Evolutionary conservation across 768 basidiomycete genomes (phyloP), one percentile per base, ranked within the genome.

Genomic region (Hemileccinum impolitum): DNA sequence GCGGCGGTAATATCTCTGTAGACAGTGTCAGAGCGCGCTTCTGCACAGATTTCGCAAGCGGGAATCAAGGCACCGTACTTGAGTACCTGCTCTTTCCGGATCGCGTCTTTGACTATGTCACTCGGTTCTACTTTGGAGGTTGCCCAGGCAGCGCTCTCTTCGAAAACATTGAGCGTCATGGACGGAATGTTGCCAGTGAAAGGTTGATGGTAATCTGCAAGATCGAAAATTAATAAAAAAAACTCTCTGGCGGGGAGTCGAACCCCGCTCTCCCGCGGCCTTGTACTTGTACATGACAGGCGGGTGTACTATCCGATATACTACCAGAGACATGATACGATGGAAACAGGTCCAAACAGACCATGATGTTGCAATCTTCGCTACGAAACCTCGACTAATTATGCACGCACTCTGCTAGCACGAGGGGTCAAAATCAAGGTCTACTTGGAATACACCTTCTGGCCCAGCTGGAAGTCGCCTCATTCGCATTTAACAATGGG

Each of bases 81-180:
- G 63, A 93, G 78, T 9, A 87, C 56, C 48, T 83, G 74, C 62
- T 93, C 90, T 59, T 91, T 93, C 64, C 70, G 75, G 44, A 93
- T 72, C 7, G 90, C 84, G 56, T 90, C 87, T 54, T 80, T 81
- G 34, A 93, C 77, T 34, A 87, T 75, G 60, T 90, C 86, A 39
- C 74, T 79, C 17, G 76, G 61, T 36, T 72, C 67, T 15, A 75
- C 65, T 7, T 72, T 69, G 41, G 69, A 58, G 25, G 50, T 57
- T 8, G 79, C 83, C 84, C 84, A 85, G 0, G 74, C 70, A 18
- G 74, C 55, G 14, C 73, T 65, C 45, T 74, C 72, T 47, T 71
- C 65, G 25, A 70, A 67, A 15, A 65, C 68, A 39, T 71, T 65
- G 64, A 78, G 75, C 21, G 77, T 70, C 81, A 81, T 81, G 15